Conservation (phyloP, 2,329 filamentous ascomycete genomes). For the Fusarium piperis region DNA sequence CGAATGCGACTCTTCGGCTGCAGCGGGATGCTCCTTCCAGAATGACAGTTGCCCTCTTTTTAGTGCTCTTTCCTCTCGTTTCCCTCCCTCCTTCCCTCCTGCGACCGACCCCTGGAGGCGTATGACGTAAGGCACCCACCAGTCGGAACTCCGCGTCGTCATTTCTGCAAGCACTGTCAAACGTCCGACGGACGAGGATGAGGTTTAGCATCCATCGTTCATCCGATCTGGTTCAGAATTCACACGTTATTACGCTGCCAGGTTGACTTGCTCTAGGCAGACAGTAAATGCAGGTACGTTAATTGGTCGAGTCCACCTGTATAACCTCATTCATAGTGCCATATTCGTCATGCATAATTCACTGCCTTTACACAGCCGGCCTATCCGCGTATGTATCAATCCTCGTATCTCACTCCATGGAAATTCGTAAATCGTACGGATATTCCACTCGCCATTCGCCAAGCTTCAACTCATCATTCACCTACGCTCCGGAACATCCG, state of each 20-base stretch:
- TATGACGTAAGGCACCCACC: conserved; percentile 2
- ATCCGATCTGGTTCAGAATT: neutral
- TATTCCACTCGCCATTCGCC: neutral
- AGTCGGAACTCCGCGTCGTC: conserved; percentile 3
- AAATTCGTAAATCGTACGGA: conserved; percentile 3
- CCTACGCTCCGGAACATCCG: neutral
- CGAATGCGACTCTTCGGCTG: neutral
- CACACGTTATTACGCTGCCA: neutral
- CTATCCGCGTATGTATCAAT: conserved; percentile 2
- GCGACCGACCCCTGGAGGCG: neutral
- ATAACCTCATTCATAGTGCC: neutral
- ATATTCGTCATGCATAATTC: neutral
- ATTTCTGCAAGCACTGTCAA: conserved; percentile 3
- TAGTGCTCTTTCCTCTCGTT: neutral
- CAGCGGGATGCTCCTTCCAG: neutral
- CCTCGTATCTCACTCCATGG: neutral
- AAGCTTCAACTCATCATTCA: neutral
- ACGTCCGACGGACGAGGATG: neutral
- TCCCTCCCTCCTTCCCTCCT: neutral
- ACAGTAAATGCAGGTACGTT: neutral
- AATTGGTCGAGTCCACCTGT: neutral
- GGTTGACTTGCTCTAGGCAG: neutral
- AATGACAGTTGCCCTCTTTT: conserved; percentile 11
- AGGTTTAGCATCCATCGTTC: neutral
- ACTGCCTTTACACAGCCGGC: neutral